Evolutionary conservation across 768 basidiomycete genomes (phyloP), one percentile per base, ranked within the genome.

Genomic region (Serendipita sp.): DNA sequence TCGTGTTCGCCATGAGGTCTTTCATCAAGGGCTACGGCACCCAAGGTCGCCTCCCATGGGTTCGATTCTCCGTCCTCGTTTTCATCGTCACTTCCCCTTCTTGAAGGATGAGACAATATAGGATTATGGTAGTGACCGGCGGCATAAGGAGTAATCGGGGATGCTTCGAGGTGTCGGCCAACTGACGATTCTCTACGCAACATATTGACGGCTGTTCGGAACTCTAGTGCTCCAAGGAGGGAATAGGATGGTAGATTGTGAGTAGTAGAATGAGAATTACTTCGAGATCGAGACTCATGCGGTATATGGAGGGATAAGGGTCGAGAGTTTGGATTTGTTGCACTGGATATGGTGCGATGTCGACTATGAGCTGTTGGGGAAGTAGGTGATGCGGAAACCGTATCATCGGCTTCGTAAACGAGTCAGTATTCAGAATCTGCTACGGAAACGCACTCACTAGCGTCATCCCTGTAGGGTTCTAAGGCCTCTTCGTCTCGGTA

Each of bases 151-250:
- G 86, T 82, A 71, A 84, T 64, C 0, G 76, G 79, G 28, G 78
- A 80, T 56, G 88, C 75, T 64, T 72, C 77, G 53, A 90, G 74
- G 13, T n/a, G 17, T 4, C 9, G 45, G 20, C 45, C 73, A 0
- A 76, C 76, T 1, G 81, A 78, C 9, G 85, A 84, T 68, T 93
- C 83, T 56, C 78, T 77, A 65, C 83, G 82, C 24, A 99, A 76
- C 0, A 86, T 84, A 11, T 86, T 79, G 22, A 99, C 86, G 24
- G 97, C 88, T 64, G 93, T 86, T 17, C 93, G 81, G 73, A 99
- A 99, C 72, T 99, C 96, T 45, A 99, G 81, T 0, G 96, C 96
- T 7, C 95, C 91, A 3, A 98, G 81, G 1, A 99, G 80, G 2
- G 95, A 97, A 68, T 91, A 91, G 0, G 87, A 89, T 2, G 87